phyloP scores from a whole-genome alignment of 352 stramenopile species.

The Globisporangium heterothallicum region DNA sequence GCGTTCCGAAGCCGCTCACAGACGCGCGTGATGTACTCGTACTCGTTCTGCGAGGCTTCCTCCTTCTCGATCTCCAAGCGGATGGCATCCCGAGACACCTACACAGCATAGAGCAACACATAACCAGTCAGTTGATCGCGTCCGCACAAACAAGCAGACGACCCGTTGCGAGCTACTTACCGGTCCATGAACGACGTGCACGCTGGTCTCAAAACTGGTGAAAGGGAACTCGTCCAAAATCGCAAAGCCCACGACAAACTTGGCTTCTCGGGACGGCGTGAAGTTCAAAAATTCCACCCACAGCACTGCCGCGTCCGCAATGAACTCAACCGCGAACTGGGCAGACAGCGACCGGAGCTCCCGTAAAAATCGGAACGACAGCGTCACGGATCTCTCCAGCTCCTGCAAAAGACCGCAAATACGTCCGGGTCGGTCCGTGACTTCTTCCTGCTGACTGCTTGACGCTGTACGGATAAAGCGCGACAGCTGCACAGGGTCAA shows the following conservation, averaged over 20 bases:
- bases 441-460: conserved; percentile 15
- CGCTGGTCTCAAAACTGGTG: conserved; percentile 33
- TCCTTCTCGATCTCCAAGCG: conserved; percentile 33
- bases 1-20: conserved; percentile 38
- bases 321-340: conserved; percentile 41
- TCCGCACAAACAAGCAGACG: neutral
- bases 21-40: conserved; percentile 57
- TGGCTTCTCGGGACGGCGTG: conserved; percentile 16
- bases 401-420: conserved; percentile 36
- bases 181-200: conserved; percentile 43
- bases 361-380: conserved; percentile 47
- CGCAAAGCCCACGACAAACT: conserved; percentile 56
- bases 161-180: no score
- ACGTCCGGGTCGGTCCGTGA: conserved; percentile 13
- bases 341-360: conserved; percentile 58
- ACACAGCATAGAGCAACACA: conserved; percentile 6
- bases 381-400: conserved; percentile 45
- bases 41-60: conserved; percentile 25
- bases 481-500: conserved; percentile 32
- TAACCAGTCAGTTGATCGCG: neutral
- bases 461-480: conserved; percentile 13
- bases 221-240: conserved; percentile 46
- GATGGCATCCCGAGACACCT: conserved; percentile 51
- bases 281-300: conserved; percentile 72
- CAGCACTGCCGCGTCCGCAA: conserved; percentile 32